phyloP scores from a whole-genome alignment of 2,329 filamentous ascomycete species.

The Dothistroma pini region DNA sequence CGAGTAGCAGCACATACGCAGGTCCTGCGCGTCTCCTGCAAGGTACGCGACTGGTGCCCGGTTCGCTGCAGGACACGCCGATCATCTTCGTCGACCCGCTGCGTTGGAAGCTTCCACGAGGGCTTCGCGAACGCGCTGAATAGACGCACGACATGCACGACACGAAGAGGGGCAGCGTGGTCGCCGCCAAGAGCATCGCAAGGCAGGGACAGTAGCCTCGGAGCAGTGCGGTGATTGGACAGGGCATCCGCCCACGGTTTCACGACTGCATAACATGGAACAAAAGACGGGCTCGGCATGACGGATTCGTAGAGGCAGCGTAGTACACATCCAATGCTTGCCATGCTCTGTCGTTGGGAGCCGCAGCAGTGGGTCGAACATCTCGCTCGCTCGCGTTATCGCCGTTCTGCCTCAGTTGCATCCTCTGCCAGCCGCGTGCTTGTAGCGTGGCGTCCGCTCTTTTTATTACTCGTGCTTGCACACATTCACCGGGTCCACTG shows the following conservation, averaged over 20 bases:
- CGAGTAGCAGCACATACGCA: not conserved
- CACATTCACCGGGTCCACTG: conserved; percentile 15
- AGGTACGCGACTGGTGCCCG: not conserved
- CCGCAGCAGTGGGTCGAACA: conserved; percentile 13
- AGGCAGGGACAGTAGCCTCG: not conserved
- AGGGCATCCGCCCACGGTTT: conserved; percentile 14
- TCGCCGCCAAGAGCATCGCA: not conserved
- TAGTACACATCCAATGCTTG: conserved; percentile 17
- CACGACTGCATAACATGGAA: conserved; percentile 20
- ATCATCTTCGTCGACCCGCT: not conserved
- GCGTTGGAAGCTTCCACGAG: conserved; percentile 5
- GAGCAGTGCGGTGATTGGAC: not conserved
- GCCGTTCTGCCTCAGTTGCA: conserved; percentile 1
- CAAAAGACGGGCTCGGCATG: conserved; percentile 19
- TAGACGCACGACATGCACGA: conserved; percentile 2
- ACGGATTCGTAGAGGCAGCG: conserved; percentile 12
- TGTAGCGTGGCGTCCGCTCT: not conserved
- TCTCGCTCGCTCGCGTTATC: conserved; percentile 6
- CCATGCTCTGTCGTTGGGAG: conserved; percentile 19
- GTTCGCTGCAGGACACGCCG: not conserved
- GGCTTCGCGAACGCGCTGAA: conserved; percentile 8
- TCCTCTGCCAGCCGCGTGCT: conserved; percentile 9
- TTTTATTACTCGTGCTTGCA: not conserved
- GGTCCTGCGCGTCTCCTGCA: not conserved
- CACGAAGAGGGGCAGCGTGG: not conserved